Evolutionary conservation across 495 filamentous ascomycete genomes (phyloP).

Genomic region (Xylaria telfairii): DNA sequence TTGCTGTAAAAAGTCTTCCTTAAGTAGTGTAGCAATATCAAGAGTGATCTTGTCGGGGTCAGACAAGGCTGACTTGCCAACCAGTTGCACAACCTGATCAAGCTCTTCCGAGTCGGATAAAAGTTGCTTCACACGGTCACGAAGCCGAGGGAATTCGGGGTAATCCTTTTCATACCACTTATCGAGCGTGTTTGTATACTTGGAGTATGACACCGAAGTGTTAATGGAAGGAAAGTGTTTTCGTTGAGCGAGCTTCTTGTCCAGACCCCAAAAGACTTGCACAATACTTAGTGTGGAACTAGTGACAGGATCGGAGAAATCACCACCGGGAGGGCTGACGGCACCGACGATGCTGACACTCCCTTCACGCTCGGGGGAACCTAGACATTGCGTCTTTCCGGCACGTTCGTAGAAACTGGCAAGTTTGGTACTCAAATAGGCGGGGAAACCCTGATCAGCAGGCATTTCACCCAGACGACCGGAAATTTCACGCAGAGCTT

Average conservation of each 20-base stretch:
- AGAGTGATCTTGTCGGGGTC: slow-evolving; percentile 99
- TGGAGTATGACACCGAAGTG: slow-evolving; percentile 93
- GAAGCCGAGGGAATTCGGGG: slow-evolving; percentile 90
- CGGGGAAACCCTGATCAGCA: slow-evolving; percentile 98
- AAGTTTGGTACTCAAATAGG: slow-evolving; percentile 94
- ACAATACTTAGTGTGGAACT: slow-evolving; percentile 94
- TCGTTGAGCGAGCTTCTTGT: slow-evolving; percentile 98
- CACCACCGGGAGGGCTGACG: slow-evolving; percentile 95
- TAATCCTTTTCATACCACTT: slow-evolving; percentile 91
- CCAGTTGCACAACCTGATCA: slow-evolving; percentile 98
- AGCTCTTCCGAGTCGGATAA: slow-evolving; percentile 94
- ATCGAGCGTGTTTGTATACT: slow-evolving; percentile 87
- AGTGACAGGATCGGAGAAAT: slow-evolving; percentile 99
- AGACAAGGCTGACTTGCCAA: slow-evolving; percentile 94
- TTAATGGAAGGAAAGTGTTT: slow-evolving; percentile 99
- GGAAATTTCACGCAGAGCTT: slow-evolving; percentile 97
- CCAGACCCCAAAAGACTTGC: slow-evolving; percentile 99
- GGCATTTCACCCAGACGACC: slow-evolving; percentile 99
- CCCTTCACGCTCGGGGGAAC: slow-evolving; percentile 84
- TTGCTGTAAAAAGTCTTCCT: slow-evolving; percentile 99
- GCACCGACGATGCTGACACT: slow-evolving; percentile 98
- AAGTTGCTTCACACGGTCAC: slow-evolving; percentile 90
- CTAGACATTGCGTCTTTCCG: slow-evolving; percentile 81
- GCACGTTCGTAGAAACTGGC: slow-evolving; percentile 99
- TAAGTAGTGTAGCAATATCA: slow-evolving; percentile 88